Evolutionary conservation across 2,329 filamentous ascomycete species (phyloP).

Genomic region (Lasiodiplodia sp.): DNA sequence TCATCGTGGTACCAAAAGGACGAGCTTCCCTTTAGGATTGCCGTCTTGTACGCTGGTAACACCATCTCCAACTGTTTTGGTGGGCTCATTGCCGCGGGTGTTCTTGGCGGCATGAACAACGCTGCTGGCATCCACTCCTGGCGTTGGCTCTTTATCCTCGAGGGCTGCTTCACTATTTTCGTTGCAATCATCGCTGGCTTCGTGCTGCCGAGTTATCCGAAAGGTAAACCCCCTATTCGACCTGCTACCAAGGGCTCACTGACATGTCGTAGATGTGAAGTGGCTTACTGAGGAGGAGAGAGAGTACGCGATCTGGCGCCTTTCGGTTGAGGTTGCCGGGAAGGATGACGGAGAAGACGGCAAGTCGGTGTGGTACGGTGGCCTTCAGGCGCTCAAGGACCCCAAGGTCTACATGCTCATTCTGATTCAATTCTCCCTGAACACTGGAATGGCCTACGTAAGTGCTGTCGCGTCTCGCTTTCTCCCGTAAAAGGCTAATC

Average conservation of each 20-base stretch:
- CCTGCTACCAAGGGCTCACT: background rate
- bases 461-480: background rate
- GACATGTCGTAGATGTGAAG: constrained; percentile 64
- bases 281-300: constrained; percentile 44
- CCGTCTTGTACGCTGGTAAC: constrained; percentile 60
- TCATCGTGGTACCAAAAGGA: constrained; percentile 62
- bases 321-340: constrained; percentile 66
- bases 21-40: constrained; percentile 59
- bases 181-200: constrained; percentile 44
- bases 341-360: constrained; percentile 62
- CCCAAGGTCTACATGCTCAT: constrained; percentile 70
- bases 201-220: constrained; percentile 48
- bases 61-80: constrained; percentile 60
- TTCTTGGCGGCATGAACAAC: constrained; percentile 50
- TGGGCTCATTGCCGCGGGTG: constrained; percentile 61
- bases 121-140: constrained; percentile 43
- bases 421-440: constrained; percentile 50
- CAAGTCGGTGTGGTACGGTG: constrained; percentile 61
- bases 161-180: constrained; percentile 46
- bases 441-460: constrained; percentile 64
- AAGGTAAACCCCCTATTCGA: constrained; percentile 15
- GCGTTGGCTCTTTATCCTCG: constrained; percentile 46
- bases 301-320: constrained; percentile 53
- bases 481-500: constrained; percentile 46
- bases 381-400: constrained; percentile 67